Conservation (phyloP, 2,329 filamentous ascomycete genomes). For the Metarhizium album region DNA sequence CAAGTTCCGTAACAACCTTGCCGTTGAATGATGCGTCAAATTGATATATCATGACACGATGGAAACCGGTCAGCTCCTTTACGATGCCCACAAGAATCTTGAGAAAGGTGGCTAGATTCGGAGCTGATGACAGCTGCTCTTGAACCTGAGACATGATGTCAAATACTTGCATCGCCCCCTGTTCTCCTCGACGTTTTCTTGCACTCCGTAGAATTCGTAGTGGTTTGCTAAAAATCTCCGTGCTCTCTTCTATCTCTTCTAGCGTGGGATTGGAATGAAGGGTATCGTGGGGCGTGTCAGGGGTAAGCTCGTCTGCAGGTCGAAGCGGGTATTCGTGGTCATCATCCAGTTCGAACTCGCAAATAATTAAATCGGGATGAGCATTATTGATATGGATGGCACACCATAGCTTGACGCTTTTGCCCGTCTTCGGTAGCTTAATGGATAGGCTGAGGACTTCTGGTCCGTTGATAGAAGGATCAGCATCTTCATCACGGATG, state of each 20-base stretch:
- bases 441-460: constrained; percentile 78
- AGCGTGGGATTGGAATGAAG: constrained; percentile 60
- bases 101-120: constrained; percentile 60
- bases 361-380: constrained; percentile 64
- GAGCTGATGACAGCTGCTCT: constrained; percentile 67
- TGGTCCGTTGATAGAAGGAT: constrained; percentile 64
- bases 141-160: constrained; percentile 89
- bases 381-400: constrained; percentile 66
- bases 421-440: constrained; percentile 39
- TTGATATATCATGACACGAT: constrained; percentile 88
- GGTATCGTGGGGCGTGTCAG: constrained; percentile 61
- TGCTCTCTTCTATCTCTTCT: constrained; percentile 67
- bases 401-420: constrained; percentile 68
- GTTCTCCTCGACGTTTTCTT: constrained; percentile 64
- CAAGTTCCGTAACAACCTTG: constrained; percentile 75
- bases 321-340: constrained; percentile 58
- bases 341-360: constrained; percentile 82
- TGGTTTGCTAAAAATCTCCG: constrained; percentile 63
- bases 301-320: constrained; percentile 46
- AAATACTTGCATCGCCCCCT: constrained; percentile 80
- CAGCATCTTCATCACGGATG: constrained; percentile 70
- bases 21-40: constrained; percentile 78
- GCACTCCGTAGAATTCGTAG: constrained; percentile 67
- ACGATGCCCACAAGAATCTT: constrained; percentile 77
- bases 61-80: constrained; percentile 83